Percentiles rank a stretch among this genome's conserved stretches.
phyloP scores from a whole-genome alignment of 2,329 filamentous ascomycete species.

The Talaromyces sp. region DNA sequence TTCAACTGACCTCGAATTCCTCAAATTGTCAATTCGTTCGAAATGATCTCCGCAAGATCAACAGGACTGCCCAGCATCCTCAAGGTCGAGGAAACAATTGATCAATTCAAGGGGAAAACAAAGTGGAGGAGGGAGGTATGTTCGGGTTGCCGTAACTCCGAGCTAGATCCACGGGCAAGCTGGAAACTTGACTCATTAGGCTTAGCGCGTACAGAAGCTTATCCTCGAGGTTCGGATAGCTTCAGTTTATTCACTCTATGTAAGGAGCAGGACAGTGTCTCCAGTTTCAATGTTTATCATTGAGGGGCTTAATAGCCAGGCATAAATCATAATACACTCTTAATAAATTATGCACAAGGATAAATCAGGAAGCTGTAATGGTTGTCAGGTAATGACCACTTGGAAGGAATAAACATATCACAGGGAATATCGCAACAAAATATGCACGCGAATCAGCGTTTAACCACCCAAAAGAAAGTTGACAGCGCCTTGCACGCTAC shows the following conservation, averaged over 20 bases:
- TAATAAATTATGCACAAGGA: constrained; percentile 10
- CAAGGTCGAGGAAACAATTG: background rate
- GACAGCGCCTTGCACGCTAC: constrained; percentile 79
- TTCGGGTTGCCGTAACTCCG: background rate
- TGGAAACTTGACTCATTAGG: background rate
- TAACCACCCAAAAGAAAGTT: constrained; percentile 39
- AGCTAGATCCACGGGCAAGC: constrained; percentile 1
- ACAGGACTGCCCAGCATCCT: background rate
- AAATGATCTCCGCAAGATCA: constrained; percentile 9
- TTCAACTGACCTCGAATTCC: background rate
- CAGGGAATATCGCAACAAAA: background rate
- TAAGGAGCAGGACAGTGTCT: background rate
- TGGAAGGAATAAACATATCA: background rate
- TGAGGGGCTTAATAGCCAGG: background rate
- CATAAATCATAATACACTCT: constrained; percentile 11
- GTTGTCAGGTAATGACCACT: background rate
- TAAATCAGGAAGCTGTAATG: constrained; percentile 3
- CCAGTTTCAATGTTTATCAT: background rate
- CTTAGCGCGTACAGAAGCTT: background rate
- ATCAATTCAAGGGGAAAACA: constrained; percentile 2
- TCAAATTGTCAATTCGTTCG: background rate
- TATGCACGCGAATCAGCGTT: background rate
- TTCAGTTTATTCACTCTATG: background rate
- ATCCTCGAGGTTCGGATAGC: background rate
- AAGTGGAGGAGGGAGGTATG: background rate